Evolutionary conservation across 2,329 filamentous ascomycete species (phyloP).

Genomic region (Colletotrichum nymphaeae): DNA sequence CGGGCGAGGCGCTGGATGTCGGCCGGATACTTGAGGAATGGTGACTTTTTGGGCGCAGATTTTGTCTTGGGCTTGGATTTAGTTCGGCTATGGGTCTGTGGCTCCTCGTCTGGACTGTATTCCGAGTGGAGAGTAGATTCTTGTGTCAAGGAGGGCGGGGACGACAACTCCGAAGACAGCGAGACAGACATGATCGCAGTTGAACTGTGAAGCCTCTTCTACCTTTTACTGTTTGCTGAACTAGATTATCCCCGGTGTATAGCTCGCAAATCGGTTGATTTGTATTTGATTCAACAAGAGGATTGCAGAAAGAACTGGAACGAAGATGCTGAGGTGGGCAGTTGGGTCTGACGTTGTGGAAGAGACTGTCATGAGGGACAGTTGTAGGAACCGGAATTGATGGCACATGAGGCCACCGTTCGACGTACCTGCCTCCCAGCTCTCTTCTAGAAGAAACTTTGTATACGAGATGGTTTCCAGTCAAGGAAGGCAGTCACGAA

Average conservation of each 20-base stretch:
- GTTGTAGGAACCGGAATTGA: not conserved
- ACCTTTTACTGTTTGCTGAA: not conserved
- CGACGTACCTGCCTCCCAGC: not conserved
- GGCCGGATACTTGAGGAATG: slow-evolving; percentile 17
- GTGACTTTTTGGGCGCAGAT: not conserved
- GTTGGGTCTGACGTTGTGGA: not conserved
- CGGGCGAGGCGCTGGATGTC: slow-evolving; percentile 17
- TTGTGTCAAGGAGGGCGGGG: not conserved
- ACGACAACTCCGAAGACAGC: not conserved
- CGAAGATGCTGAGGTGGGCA: not conserved
- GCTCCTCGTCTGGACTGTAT: not conserved
- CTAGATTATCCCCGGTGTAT: not conserved
- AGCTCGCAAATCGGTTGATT: not conserved
- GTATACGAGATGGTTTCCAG: not conserved
- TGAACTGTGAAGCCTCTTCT: not conserved
- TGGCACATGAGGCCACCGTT: not conserved
- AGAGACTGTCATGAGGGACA: not conserved
- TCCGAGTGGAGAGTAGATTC: not conserved
- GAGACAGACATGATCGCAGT: not conserved
- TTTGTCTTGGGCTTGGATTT: not conserved
- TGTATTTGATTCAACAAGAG: not conserved
- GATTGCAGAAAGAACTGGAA: not conserved
- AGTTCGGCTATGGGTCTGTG: not conserved
- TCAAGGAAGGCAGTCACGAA: not conserved
- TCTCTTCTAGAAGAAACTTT: not conserved